Percentiles rank a stretch among this genome's conserved stretches.
Conservation (phyloP, 2,329 filamentous ascomycete genomes). For the Colletotrichum tabaci region DNA sequence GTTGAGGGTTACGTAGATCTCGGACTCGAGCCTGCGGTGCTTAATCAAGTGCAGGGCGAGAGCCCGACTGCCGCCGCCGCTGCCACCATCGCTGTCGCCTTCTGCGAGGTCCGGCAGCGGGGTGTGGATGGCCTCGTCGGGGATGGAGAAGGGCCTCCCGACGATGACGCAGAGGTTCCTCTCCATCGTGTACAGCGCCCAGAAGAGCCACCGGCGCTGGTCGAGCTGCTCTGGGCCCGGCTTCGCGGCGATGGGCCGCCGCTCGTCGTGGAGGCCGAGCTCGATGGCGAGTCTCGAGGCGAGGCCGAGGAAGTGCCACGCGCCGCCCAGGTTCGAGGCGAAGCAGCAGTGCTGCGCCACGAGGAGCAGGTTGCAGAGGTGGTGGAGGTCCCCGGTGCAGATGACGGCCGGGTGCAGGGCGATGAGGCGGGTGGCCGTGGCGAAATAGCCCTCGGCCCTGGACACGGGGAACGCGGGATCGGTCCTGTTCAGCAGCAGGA, state of each 20-base stretch:
- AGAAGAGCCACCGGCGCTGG: slow-evolving; percentile 39
- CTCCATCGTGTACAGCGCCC: slow-evolving; percentile 41
- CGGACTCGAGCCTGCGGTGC: slow-evolving; percentile 46
- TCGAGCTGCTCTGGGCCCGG: neutral
- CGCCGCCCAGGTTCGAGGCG: slow-evolving; percentile 33
- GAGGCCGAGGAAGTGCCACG: slow-evolving; percentile 42
- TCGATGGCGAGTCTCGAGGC: slow-evolving; percentile 38
- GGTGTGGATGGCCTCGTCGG: slow-evolving; percentile 41
- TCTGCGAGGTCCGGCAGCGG: slow-evolving; percentile 26
- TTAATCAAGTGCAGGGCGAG: slow-evolving; percentile 45
- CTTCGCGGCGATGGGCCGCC: neutral
- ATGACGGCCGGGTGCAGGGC: slow-evolving; percentile 26
- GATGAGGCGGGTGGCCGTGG: slow-evolving; percentile 25
- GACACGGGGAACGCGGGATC: slow-evolving; percentile 35
- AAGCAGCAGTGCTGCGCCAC: slow-evolving; percentile 40
- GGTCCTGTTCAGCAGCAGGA: slow-evolving; percentile 40
- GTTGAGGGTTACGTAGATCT: slow-evolving; percentile 45
- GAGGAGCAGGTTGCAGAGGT: slow-evolving; percentile 37
- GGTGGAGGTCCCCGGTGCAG: slow-evolving; percentile 37
- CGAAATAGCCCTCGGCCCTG: slow-evolving; percentile 38
- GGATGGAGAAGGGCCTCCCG: slow-evolving; percentile 38
- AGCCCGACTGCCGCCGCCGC: neutral
- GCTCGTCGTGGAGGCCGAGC: slow-evolving; percentile 37
- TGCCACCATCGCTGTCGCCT: neutral
- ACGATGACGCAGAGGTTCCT: slow-evolving; percentile 42